Percentiles rank a stretch among this genome's conserved stretches.
Evolutionary conservation across 257 asterid genomes (phyloP).

Genomic region (Solanum pennellii): DNA sequence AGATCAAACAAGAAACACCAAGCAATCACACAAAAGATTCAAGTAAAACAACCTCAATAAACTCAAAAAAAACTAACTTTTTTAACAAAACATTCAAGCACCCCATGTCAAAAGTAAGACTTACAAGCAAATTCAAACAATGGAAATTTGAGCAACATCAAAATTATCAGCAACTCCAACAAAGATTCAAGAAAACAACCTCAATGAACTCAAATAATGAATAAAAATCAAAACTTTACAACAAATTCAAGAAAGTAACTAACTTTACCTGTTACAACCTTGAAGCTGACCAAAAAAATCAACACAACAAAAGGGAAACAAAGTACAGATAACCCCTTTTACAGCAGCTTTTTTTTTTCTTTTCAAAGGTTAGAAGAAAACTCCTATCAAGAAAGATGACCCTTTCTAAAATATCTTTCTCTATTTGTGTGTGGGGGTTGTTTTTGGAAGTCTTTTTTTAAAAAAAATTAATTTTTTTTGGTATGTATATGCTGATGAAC

Average conservation of each 20-base stretch:
- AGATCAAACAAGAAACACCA: background rate
- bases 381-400: slow-evolving; percentile 9
- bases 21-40: background rate
- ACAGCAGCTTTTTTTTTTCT: slow-evolving; percentile 25
- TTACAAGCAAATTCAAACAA: background rate
- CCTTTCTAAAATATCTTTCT: background rate
- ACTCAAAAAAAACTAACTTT: background rate
- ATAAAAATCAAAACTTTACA: background rate
- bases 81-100: background rate
- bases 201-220: background rate
- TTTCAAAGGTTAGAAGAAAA: slow-evolving; percentile 1
- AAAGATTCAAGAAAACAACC: background rate
- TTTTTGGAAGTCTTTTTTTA: background rate
- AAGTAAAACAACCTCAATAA: background rate
- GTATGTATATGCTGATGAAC: background rate
- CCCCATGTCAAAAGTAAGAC: background rate
- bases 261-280: slow-evolving; percentile 23
- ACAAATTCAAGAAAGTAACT: slow-evolving; percentile 6
- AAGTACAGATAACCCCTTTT: background rate
- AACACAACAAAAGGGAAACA: background rate
- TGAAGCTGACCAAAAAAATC: slow-evolving; percentile 8
- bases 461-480: background rate
- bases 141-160: background rate
- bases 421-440: background rate
- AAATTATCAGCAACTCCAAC: slow-evolving; percentile 2